Base-by-base conservation (phyloP, 176 grass and related monocot genomes). In the Stipa capillata region DNA sequence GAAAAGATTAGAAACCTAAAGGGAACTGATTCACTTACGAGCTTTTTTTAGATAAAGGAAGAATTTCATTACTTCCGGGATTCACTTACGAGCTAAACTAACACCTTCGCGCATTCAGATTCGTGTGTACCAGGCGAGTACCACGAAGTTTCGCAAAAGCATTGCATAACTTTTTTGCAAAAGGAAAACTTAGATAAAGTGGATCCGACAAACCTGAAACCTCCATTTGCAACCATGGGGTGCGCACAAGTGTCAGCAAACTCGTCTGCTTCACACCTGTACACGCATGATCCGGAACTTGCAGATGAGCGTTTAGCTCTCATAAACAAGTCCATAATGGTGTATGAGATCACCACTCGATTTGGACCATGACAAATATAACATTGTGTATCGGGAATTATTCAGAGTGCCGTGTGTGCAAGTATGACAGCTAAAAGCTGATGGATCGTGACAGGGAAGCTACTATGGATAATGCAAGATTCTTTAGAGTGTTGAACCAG, bases 151-250 rank as follows among this genome's bases (percentile, higher is more conserved):
- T 83, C 45, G 18, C 45, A 65, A 47, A 62, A 72, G 45, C 45
- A 27, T 31, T 51, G 3, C 13, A 15, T 55, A 48, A 11, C 29
- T 31, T 66, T 48, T 14, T 67, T 23, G 28, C 12, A n/a, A 73
- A 72, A 8, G 21, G 11, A 63, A 35, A 25, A 35, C 45, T 61
- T 10, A 8, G n/a, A n/a, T n/a, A 41, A 60, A 52, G 72, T 73
- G 51, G 74, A 79, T 66, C 67, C 49, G 58, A 79, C 74, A 83
- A 88, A 66, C 66, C 80, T 88, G 47, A 56, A 83, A 66, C 48
- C 80, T 88, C 57, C 56, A 56, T 57, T n/a, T 73, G 80, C 57
- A 64, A 69, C 61, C 32, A 81, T 67, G 25, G 13, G 40, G 44
- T 76, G 85, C 33, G 20, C 54, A 52, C 52, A 45, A 36, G 63